Evolutionary conservation across 495 filamentous ascomycete species (phyloP), one percentile per base, ranked within the genome.

Genomic region (Neurospora sp.): DNA sequence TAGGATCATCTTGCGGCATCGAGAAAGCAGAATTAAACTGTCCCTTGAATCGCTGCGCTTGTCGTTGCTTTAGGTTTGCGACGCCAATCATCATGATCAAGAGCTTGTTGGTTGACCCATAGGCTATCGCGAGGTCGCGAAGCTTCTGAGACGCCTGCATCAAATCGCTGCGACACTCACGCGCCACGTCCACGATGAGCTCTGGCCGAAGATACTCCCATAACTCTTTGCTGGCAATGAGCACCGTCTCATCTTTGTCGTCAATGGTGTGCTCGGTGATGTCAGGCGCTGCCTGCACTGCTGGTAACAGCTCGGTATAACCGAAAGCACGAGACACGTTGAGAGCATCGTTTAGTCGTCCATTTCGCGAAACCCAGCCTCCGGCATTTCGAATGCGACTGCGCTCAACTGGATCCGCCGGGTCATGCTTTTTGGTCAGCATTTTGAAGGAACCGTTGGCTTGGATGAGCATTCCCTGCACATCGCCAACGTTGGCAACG

Each of bases 61-160:
- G 87, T 69, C 92, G 87, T 77, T 91, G 92, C 82, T 94, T 94
- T 61, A 98, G 82, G 78, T 98, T 93, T 71, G 91, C 90, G 53
- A 99, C 91, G 37, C 94, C 93, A 69, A 99, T 88, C 80, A 98
- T 92, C 94, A 97, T 97, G 1, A 99, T 93, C 96, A 98, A 98
- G 75, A 99, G 91, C 83, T 98, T 99, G 75, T 90, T 90, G 8
- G 87, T 93, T 39, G 94, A 91, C 22, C 96, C 96, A 78, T 97
- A 98, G 4, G 95, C 92, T 74, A 99, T 96, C 35, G 96, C 96
- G 44, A 99, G 84, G 84, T 99, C 96, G 39, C 96, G 90, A 9
- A 98, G 88, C 78, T 96, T 97, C 77, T 98, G 94, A 31, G 96
- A 90, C n/a, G 94, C 96, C 71, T 93, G 88, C 96, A 99, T 98